Base-by-base conservation (phyloP, 768 basidiomycete species). In the Lactarius hatsudake region DNA sequence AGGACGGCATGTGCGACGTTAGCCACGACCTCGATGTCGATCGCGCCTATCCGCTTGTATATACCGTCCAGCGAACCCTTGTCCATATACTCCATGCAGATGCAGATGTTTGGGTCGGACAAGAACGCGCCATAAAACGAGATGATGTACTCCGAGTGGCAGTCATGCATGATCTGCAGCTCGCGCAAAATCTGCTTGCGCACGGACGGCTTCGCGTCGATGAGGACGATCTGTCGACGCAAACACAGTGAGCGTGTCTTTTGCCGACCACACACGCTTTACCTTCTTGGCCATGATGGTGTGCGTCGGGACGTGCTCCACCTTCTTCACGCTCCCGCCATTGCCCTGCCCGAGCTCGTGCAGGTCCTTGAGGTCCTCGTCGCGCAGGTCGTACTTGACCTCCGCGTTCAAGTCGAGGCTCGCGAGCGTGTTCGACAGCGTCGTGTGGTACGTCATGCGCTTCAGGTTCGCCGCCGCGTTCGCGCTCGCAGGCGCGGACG, bases 221-320 rank as follows among this genome's bases (percentile, higher is more conserved):
- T 96, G 68, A 96, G 87, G 34, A 97, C 94, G 75, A 95, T 93
- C 95, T 96, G 73, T 51, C 69, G 63, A 62, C 34, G 10, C 15
- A 38, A 32, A 53, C 55, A 13, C 48, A 57, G 65, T 53, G 59
- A 15, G 4, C 38, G 36, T 10, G 51, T 28, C 26, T 1, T 5
- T 32, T 32, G 32, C 32, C 45, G 23, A 77, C 88, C 65, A 20
- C 23, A 12, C 4, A 9, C 30, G 30, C 30, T 30, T 8, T 73
- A 90, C 97, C 87, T 99, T 99, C 81, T 97, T 96, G 5, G 97
- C 97, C 96, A 99, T 98, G 72, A 94, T 85, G 18, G 88, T 94
- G 45, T 89, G 89, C 38, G 94, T 93, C 15, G 94, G 94, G 17
- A 86, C 82, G 75, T 99, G 97, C 77, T 96, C 88, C 20, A 97